phyloP scores from a whole-genome alignment of 805 yeast genomes.

The Kodamaea neixiangensis region DNA sequence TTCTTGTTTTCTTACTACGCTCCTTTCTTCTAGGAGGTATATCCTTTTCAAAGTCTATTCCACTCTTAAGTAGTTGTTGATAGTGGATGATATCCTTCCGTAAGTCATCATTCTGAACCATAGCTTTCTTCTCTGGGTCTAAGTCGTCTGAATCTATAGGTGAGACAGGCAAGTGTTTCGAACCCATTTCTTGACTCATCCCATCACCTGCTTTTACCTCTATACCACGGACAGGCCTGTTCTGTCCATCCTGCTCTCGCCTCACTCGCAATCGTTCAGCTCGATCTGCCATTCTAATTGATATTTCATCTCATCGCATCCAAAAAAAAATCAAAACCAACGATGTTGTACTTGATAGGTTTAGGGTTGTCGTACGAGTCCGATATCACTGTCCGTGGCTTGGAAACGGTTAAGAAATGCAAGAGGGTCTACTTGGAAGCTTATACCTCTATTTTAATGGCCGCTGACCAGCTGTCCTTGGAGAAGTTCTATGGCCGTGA shows the following conservation, averaged over 20 bases:
- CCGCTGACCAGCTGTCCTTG: constrained; percentile 72
- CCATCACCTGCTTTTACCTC: too few species aligned
- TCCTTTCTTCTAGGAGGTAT: constrained; percentile 26
- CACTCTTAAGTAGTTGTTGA: constrained; percentile 17
- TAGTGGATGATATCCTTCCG: constrained; percentile 22
- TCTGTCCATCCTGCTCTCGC: not conserved
- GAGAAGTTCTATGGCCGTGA: constrained; percentile 86
- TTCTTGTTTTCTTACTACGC: not conserved
- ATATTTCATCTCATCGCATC: constrained; percentile 1
- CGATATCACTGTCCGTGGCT: constrained; percentile 93
- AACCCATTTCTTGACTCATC: not conserved
- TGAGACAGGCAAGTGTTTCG: not conserved
- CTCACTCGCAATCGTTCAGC: not conserved
- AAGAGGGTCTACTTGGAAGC: constrained; percentile 93
- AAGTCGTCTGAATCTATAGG: not conserved
- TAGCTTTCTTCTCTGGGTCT: not conserved
- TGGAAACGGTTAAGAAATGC: constrained; percentile 80
- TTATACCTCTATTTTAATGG: constrained; percentile 93
- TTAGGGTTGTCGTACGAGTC: constrained; percentile 85
- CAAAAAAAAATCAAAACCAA: constrained; percentile 7
- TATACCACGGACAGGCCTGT: too few species aligned
- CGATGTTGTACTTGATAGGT: constrained; percentile 88
- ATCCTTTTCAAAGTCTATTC: constrained; percentile 23
- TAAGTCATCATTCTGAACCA: constrained; percentile 13
- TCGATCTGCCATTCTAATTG: not conserved